Evolutionary conservation across 495 filamentous ascomycete genomes (phyloP), one percentile per base, ranked within the genome.

Genomic region (Daldinia caldariorum): DNA sequence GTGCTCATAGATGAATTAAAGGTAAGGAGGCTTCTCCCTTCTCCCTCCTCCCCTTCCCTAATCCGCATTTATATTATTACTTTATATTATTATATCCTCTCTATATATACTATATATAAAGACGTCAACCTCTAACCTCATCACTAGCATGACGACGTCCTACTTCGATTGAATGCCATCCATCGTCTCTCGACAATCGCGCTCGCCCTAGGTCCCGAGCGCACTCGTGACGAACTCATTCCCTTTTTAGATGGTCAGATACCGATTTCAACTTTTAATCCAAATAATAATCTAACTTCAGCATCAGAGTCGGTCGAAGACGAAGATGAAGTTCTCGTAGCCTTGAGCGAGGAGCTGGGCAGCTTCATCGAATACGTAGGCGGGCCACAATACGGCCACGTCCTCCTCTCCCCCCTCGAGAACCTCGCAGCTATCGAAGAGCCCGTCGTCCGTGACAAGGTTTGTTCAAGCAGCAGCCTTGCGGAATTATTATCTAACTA

Each of bases 1-100:
- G 96, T 99, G 61, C 89, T 99, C 79, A 99, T 99, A 82, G 95
- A 99, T 82, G 95, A 99, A 88, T 85, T 99, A 74, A 99, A 99
- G 92, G 94, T 97, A 84, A 74, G 76, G 77, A 73, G 68, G 66
- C 74, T 56, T 63, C 72, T 54, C 71, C 32, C 56, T 45, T 31
- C 38, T 7, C 14, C 16, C 12, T n/a, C 16, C 16, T 13, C 39
- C 39, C 12, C 39, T 6, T 6, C 39, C 34, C 34, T 5, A 32
- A 32, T 22, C 29, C 12, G 32, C 26, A 26, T 26, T 26, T 53
- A 53, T 53, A 53, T 53, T 14, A 53, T 29, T 12, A 35, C 31
- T 6, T 14, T 20, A 35, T 35, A 22, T n/a, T n/a, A n/a, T n/a
- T 56, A 56, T 56, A 12, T 26, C 26, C 26, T 26, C 26, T 26